Evolutionary conservation across 345 rosid species (phyloP).

Genomic region (Melaleuca alternifolia): DNA sequence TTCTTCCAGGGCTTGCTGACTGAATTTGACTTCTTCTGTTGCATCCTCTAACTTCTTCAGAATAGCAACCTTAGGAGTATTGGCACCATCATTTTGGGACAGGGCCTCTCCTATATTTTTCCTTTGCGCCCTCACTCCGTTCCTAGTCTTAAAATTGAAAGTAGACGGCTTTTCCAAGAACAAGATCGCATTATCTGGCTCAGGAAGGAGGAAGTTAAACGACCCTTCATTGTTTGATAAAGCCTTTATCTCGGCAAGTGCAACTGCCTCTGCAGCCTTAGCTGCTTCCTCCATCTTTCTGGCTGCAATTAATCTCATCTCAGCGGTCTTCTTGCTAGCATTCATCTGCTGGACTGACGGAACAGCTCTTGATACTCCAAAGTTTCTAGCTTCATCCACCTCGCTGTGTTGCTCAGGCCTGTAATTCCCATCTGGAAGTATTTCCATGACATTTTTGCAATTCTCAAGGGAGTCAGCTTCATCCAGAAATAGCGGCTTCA

Average conservation of each 20-base stretch:
- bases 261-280: slow-evolving; percentile 86
- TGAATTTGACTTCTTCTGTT: slow-evolving; percentile 53
- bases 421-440: not conserved
- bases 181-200: slow-evolving; percentile 25
- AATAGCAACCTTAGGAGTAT: slow-evolving; percentile 28
- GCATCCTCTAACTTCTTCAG: slow-evolving; percentile 78
- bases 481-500: not conserved
- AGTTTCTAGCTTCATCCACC: slow-evolving; percentile 21
- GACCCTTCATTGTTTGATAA: slow-evolving; percentile 31
- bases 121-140: slow-evolving; percentile 7
- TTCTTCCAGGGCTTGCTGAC: slow-evolving; percentile 63
- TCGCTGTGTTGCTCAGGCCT: not conserved
- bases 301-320: slow-evolving; percentile 88
- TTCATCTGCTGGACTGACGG: slow-evolving; percentile 28
- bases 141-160: slow-evolving; percentile 16
- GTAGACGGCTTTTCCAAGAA: slow-evolving; percentile 23
- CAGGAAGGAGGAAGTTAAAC: slow-evolving; percentile 43
- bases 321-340: slow-evolving; percentile 40
- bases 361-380: slow-evolving; percentile 14
- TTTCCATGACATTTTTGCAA: not conserved
- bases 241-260: slow-evolving; percentile 55
- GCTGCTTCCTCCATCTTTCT: slow-evolving; percentile 99
- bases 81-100: slow-evolving; percentile 17
- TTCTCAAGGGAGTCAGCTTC: not conserved
- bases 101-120: slow-evolving; percentile 13